These are phyloP conservation scores for Incumbomyces delicatus DNA, from an alignment of 2,329 filamentous ascomycete species.

Conservation along the genomic window DNA sequence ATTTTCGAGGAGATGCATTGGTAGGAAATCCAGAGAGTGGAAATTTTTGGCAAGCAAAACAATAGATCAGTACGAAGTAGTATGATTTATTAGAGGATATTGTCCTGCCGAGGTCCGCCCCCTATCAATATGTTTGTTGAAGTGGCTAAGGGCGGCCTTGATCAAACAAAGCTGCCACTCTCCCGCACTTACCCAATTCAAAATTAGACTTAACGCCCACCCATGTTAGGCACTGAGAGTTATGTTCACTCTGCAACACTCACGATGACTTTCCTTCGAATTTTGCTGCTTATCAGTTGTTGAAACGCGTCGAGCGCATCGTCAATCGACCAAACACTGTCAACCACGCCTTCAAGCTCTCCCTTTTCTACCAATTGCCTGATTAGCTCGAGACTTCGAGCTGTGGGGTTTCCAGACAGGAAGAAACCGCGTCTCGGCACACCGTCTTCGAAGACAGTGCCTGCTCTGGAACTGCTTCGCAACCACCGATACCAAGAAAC, in stretches of 20 bases:
- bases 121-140: no score
- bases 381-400: constrained; percentile 27
- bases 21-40: no score
- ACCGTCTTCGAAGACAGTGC: constrained; percentile 2
- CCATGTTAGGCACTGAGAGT: no score
- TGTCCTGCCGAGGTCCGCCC: no score
- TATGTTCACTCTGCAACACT: constrained; percentile 3
- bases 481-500: not conserved
- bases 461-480: not conserved
- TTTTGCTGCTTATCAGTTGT: constrained; percentile 6
- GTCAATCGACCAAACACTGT: constrained; percentile 31
- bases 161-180: no score
- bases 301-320: constrained; percentile 28
- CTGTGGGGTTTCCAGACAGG: constrained; percentile 13
- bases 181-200: no score
- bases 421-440: constrained; percentile 8
- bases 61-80: no score
- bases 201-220: no score
- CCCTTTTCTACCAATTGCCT: constrained; percentile 28
- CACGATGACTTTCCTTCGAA: constrained; percentile 10
- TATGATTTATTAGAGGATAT: no score
- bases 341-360: constrained; percentile 28
- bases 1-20: no score
- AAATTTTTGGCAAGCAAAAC: no score
- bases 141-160: no score